Evolutionary conservation across 495 filamentous ascomycete genomes (phyloP), one percentile per base, ranked within the genome.

Genomic region (Penicilliopsis zonata): DNA sequence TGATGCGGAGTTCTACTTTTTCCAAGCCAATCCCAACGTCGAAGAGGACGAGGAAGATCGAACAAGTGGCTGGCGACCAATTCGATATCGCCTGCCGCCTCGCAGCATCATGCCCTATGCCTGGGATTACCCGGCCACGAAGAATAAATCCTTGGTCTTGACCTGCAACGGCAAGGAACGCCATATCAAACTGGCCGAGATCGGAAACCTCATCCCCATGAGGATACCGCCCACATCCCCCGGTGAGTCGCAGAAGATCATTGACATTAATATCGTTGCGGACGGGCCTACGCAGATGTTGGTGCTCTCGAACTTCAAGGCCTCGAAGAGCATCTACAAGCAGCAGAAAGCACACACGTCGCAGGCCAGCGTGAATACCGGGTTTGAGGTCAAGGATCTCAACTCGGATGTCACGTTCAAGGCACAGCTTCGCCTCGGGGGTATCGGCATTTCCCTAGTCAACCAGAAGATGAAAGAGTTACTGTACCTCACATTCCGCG

Each of bases 21-120:
- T 76, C 56, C 90, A 98, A 55, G 76, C 80, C 25, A 81, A 81
- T 41, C 76, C 76, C 9, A 76, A 76, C 40, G 47, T 78, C 18
- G 88, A 94, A 40, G 88, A 94, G 33, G 80, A 80, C 30, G 74
- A 78, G 35, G 80, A 87, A 39, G 85, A 92, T 41, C 63, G 70
- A 24, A 61, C 62, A 16, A 82, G 79, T 30, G 80, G 83, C 4
- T 98, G 87, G 82, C 74, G 82, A 34, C 85, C 83, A 8, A 82
- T 96, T 40, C 66, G 83, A 23, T 98, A 98, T 51, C 81, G 87
- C n/a, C 70, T 98, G 9, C 90, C 90, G 3, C 76, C 86, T 5
- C 71, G 92, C 19, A 95, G 88, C 53, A 94, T 96, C 56, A 98
- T 98, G 90, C 88, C 92, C 3, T 98, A 98, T 50, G 88, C 90